phyloP scores from a whole-genome alignment of 805 yeast genomes.

The Candida parachauliodes region DNA sequence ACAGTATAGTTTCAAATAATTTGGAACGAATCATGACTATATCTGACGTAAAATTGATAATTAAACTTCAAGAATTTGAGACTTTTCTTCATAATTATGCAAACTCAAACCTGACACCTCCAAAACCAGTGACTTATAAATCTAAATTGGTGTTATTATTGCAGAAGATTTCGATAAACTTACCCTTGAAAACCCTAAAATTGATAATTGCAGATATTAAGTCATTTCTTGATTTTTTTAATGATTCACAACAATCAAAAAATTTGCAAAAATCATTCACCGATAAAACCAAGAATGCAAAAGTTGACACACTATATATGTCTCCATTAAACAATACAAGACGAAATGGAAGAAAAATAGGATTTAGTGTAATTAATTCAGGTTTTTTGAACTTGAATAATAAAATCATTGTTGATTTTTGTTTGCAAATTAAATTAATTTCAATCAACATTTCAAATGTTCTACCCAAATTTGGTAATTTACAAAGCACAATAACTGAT shows the following conservation, averaged over 20 bases:
- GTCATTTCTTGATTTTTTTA: constrained; percentile 8
- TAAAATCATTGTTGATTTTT: constrained; percentile 40
- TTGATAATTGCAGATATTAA: constrained; percentile 11
- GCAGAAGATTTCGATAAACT: constrained; percentile 13
- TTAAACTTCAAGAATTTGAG: constrained; percentile 24
- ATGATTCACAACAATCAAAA: constrained; percentile 7
- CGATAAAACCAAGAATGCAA: background rate
- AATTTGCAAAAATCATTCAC: constrained; percentile 6
- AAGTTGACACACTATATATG: constrained; percentile 5
- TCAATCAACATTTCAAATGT: constrained; percentile 16
- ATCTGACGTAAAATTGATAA: constrained; percentile 22
- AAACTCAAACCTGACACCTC: constrained; percentile 14
- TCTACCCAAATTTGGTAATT: constrained; percentile 24
- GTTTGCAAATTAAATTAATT: constrained; percentile 18
- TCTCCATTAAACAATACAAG: background rate
- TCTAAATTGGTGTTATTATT: constrained; percentile 15
- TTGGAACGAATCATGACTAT: constrained; percentile 18
- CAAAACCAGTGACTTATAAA: constrained; percentile 17
- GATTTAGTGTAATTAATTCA: constrained; percentile 1
- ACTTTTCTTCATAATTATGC: constrained; percentile 13
- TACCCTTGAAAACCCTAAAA: constrained; percentile 12
- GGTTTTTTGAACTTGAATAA: constrained; percentile 10
- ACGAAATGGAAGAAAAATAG: constrained; percentile 2
- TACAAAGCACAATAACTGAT: constrained; percentile 13
- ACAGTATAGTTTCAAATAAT: constrained; percentile 5